These are phyloP conservation scores for Trypanosoma avium DNA, from an alignment of 208 protist species.

Conservation along the genomic window DNA sequence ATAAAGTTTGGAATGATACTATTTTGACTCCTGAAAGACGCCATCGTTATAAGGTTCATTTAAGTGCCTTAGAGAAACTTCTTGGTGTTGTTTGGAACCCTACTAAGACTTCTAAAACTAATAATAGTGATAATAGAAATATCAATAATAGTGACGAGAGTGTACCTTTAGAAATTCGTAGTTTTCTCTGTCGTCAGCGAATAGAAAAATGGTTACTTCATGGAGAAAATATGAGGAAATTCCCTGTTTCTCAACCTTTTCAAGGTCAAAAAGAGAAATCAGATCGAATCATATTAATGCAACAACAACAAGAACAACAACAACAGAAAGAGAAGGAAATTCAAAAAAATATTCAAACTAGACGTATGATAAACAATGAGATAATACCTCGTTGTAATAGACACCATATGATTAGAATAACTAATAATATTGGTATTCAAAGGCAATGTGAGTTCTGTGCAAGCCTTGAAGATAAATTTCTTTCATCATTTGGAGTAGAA, in stretches of 20 bases:
- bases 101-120: neutral
- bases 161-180: conserved; percentile 16
- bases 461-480: conserved; percentile 1
- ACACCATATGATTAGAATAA: no score
- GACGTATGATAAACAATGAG: neutral
- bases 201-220: conserved; percentile 6
- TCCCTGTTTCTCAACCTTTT: neutral
- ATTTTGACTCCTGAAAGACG: conserved; percentile 11
- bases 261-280: neutral
- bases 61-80: conserved; percentile 23
- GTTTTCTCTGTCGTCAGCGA: conserved; percentile 24
- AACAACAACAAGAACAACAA: no score
- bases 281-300: neutral
- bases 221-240: neutral
- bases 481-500: neutral
- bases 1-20: conserved; percentile 5
- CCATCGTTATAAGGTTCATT: conserved; percentile 20
- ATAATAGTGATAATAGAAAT: neutral
- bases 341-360: neutral
- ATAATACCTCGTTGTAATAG: neutral
- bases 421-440: neutral
- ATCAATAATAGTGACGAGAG: neutral
- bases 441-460: conserved; percentile 21
- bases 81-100: conserved; percentile 17
- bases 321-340: neutral